phyloP scores from a whole-genome alignment of 1,284 basidiomycete species.

The Cryptococcus neoformans region DNA sequence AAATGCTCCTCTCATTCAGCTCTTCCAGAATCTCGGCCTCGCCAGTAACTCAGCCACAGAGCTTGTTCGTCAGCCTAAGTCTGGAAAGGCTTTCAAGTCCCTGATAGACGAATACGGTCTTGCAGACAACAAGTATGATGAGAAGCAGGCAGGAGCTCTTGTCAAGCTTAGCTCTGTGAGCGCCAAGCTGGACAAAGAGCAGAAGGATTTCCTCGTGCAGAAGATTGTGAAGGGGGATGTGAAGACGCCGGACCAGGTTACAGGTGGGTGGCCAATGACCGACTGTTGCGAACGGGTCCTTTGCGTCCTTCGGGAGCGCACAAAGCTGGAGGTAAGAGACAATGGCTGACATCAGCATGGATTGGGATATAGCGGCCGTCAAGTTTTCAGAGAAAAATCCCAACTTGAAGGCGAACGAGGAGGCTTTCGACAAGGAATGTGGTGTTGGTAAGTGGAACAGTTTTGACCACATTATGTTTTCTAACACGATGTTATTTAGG shows the following conservation, averaged over 20 bases:
- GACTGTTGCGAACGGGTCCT: neutral
- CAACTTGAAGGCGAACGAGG: constrained; percentile 58
- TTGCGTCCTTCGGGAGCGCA: too few relatives aligned
- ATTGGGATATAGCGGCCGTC: constrained; percentile 60
- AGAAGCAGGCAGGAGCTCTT: constrained; percentile 74
- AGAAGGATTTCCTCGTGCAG: constrained; percentile 64
- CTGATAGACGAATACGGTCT: constrained; percentile 64
- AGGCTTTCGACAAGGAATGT: constrained; percentile 73
- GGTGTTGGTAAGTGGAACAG: constrained; percentile 71
- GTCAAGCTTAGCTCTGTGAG: constrained; percentile 66
- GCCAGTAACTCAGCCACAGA: constrained; percentile 76
- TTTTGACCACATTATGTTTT: neutral
- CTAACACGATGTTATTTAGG: constrained; percentile 54
- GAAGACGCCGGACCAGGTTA: constrained; percentile 81
- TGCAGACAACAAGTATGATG: constrained; percentile 59
- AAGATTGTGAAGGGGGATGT: constrained; percentile 70
- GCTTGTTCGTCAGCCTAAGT: constrained; percentile 74
- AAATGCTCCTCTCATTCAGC: constrained; percentile 55
- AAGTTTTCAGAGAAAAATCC: constrained; percentile 69
- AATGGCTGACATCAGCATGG: neutral
- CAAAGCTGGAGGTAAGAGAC: neutral
- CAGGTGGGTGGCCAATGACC: constrained; percentile 57
- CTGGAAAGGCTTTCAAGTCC: constrained; percentile 65
- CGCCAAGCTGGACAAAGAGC: constrained; percentile 59
- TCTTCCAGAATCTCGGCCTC: constrained; percentile 79